These are phyloP conservation scores for Penicillium bovifimosum DNA, from an alignment of 495 filamentous ascomycete species.

Conservation along the genomic window DNA sequence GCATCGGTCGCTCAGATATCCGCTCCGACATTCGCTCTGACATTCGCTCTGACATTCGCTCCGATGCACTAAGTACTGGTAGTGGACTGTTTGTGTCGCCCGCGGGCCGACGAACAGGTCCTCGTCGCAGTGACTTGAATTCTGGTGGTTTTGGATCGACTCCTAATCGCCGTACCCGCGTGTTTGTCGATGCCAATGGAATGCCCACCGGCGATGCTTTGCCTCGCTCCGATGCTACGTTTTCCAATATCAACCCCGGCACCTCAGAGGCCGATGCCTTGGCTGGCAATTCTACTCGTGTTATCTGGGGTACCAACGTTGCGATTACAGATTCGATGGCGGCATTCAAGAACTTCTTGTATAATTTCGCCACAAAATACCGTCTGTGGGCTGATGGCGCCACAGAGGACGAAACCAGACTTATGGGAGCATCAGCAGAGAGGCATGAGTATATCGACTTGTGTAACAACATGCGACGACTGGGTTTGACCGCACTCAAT, in stretches of 20 bases:
- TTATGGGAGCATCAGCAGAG: conserved; percentile 52
- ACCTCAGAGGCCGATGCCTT: conserved; percentile 90
- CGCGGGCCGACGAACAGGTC: conserved; percentile 35
- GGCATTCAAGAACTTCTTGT: conserved; percentile 83
- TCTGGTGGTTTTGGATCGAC: conserved; percentile 68
- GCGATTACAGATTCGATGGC: conserved; percentile 84
- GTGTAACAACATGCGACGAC: conserved; percentile 81
- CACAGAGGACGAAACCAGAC: conserved; percentile 65
- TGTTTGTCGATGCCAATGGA: conserved; percentile 80
- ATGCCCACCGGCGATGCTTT: conserved; percentile 55
- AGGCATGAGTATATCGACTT: conserved; percentile 77
- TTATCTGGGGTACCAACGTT: conserved; percentile 98
- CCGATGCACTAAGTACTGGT: conserved; percentile 68
- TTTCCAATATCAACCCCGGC: conserved; percentile 77
- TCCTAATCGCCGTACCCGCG: conserved; percentile 56
- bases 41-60: conserved; percentile 40
- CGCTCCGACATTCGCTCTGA: conserved; percentile 53
- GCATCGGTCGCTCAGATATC: conserved; percentile 31
- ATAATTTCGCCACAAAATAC: conserved; percentile 86
- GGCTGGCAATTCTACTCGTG: conserved; percentile 68
- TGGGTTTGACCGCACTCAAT: conserved; percentile 78
- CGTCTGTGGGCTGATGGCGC: conserved; percentile 84
- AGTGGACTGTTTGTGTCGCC: conserved; percentile 81
- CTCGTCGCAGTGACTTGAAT: conserved; percentile 77
- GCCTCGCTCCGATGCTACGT: conserved; percentile 71